Percentiles rank a stretch among this genome's conserved stretches.
Evolutionary conservation across 306 rosid species (phyloP).

Genomic region (Inga laurina): DNA sequence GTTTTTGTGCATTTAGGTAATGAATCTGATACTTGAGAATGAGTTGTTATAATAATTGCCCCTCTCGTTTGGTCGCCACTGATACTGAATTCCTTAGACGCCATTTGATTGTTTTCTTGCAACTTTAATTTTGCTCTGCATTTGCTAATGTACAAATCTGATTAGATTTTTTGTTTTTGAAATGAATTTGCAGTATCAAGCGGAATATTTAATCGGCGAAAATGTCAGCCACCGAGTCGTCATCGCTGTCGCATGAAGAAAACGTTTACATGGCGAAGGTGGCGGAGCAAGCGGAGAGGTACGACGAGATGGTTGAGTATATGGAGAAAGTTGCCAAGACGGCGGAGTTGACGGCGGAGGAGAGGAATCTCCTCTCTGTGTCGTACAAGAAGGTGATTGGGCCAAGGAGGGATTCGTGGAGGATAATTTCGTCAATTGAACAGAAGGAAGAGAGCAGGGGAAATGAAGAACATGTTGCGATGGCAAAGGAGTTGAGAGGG

Average conservation of each 20-base stretch:
- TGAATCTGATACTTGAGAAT: neutral
- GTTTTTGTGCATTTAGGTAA: neutral
- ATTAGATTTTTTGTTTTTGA: neutral
- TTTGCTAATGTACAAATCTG: neutral
- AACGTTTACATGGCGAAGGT: slow-evolving; percentile 90
- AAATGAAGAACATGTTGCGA: slow-evolving; percentile 73
- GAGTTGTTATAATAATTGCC: neutral
- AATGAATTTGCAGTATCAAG: slow-evolving; percentile 19
- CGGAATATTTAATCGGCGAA: neutral
- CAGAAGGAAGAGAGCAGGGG: slow-evolving; percentile 97
- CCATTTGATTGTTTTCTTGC: neutral
- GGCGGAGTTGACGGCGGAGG: slow-evolving; percentile 83
- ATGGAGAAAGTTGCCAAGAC: slow-evolving; percentile 96
- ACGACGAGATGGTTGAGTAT: slow-evolving; percentile 98
- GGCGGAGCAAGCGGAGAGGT: slow-evolving; percentile 90
- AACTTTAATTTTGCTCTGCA: too few relatives aligned
- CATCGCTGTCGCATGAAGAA: slow-evolving; percentile 57
- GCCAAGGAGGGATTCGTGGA: slow-evolving; percentile 96
- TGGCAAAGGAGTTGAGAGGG: slow-evolving; percentile 78
- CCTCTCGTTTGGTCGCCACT: neutral
- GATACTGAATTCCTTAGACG: neutral
- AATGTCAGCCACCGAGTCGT: slow-evolving; percentile 48
- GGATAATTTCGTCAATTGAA: slow-evolving; percentile 95
- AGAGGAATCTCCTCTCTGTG: slow-evolving; percentile 91
- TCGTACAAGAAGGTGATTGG: slow-evolving; percentile 97